phyloP scores from a whole-genome alignment of 768 basidiomycete genomes.

The Boletus sp. region DNA sequence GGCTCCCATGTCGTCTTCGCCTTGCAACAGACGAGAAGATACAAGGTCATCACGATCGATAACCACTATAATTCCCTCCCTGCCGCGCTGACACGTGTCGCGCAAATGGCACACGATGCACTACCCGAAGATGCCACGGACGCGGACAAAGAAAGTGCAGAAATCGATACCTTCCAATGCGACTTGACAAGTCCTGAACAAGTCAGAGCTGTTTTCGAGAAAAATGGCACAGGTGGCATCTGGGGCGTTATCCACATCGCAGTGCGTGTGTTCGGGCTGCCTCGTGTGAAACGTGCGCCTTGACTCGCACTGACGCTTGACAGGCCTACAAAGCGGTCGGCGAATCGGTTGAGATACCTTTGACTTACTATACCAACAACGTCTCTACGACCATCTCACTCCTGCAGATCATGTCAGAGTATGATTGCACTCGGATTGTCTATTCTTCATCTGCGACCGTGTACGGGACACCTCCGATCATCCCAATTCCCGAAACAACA shows the following conservation, averaged over 20 bases:
- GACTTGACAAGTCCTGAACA: slow-evolving; percentile 75
- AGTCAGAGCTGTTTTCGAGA: slow-evolving; percentile 74
- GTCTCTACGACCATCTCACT: slow-evolving; percentile 85
- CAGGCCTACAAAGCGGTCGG: slow-evolving; percentile 98
- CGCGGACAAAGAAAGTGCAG: slow-evolving; percentile 64
- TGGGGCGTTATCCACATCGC: slow-evolving; percentile 98
- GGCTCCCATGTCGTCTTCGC: slow-evolving; percentile 93
- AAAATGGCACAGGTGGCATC: slow-evolving; percentile 85
- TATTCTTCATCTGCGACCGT: slow-evolving; percentile 99
- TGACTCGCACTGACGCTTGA: neutral
- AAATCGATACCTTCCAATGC: slow-evolving; percentile 64
- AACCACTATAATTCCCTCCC: slow-evolving; percentile 92
- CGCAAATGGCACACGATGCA: slow-evolving; percentile 72
- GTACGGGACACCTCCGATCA: slow-evolving; percentile 87
- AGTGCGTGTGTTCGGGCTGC: slow-evolving; percentile 50
- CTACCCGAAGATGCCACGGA: slow-evolving; percentile 64
- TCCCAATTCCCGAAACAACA: slow-evolving; percentile 93
- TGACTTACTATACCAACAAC: slow-evolving; percentile 93
- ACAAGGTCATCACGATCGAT: slow-evolving; percentile 92
- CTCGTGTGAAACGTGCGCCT: neutral
- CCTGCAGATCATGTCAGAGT: slow-evolving; percentile 82
- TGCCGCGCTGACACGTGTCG: slow-evolving; percentile 67
- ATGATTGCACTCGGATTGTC: slow-evolving; percentile 81
- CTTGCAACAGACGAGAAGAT: slow-evolving; percentile 81
- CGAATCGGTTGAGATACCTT: slow-evolving; percentile 89